phyloP scores from a whole-genome alignment of 768 basidiomycete species.

The Mycena pura region DNA sequence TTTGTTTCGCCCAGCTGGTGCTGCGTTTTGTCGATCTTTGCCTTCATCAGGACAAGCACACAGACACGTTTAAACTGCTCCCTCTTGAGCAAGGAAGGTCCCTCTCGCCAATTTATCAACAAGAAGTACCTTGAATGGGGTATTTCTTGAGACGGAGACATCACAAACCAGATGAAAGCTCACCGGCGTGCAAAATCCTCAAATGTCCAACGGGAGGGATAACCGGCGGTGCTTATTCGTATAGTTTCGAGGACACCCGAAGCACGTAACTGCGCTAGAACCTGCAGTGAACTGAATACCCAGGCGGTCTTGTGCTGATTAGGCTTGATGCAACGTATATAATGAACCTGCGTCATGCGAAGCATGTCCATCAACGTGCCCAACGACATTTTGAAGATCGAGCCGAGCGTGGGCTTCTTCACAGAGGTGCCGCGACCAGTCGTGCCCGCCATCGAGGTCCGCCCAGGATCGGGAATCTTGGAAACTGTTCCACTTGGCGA shows the following conservation, averaged over 20 bases:
- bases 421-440: slow-evolving; percentile 23
- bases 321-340: slow-evolving; percentile 99
- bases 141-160: not conserved
- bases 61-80: slow-evolving; percentile 84
- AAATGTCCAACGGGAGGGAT: slow-evolving; percentile 97
- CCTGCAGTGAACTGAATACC: slow-evolving; percentile 95
- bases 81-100: slow-evolving; percentile 84
- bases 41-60: slow-evolving; percentile 79
- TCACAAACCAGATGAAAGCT: slow-evolving; percentile 31
- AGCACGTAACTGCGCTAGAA: slow-evolving; percentile 91
- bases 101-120: slow-evolving; percentile 85
- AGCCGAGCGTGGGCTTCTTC: slow-evolving; percentile 28
- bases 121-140: slow-evolving; percentile 83
- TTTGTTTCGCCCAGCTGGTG: slow-evolving; percentile 98
- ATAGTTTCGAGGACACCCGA: slow-evolving; percentile 99
- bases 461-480: slow-evolving; percentile 61
- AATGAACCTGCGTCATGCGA: slow-evolving; percentile 96
- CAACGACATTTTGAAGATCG: slow-evolving; percentile 26
- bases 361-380: slow-evolving; percentile 89
- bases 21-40: slow-evolving; percentile 92
- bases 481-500: slow-evolving; percentile 79
- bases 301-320: slow-evolving; percentile 96
- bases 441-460: slow-evolving; percentile 38
- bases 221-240: slow-evolving; percentile 97
- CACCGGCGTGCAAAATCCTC: slow-evolving; percentile 98